A percentile compares a stretch with the other conserved stretches of the same genome.
These are phyloP conservation scores for Suillus variegatus DNA, from an alignment of 768 basidiomycete genomes.

Conservation along the genomic window DNA sequence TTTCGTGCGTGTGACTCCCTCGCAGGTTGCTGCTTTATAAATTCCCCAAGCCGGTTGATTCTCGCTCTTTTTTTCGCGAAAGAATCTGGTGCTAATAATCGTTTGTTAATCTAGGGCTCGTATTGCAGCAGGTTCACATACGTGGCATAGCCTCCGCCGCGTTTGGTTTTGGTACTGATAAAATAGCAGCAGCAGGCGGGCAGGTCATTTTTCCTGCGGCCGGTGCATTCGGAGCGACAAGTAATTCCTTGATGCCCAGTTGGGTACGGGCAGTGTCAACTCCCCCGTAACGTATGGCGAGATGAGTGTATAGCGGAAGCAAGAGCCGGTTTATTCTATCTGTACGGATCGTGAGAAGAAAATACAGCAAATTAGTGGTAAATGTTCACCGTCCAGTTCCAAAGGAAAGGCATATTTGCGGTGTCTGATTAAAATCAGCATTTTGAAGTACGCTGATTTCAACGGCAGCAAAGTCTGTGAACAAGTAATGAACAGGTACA, in stretches of 20 bases:
- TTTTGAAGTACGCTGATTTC: constrained; percentile 51
- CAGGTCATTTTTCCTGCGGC: not conserved
- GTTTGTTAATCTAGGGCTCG: constrained; percentile 8
- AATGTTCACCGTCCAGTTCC: constrained; percentile 29
- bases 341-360: constrained; percentile 14
- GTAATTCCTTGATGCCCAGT: constrained; percentile 36
- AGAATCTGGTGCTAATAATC: constrained; percentile 39
- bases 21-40: not conserved
- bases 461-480: constrained; percentile 37
- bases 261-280: constrained; percentile 30
- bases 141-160: constrained; percentile 37
- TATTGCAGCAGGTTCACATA: constrained; percentile 24
- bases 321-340: constrained; percentile 35
- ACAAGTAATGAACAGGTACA: constrained; percentile 50
- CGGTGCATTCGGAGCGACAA: constrained; percentile 15
- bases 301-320: constrained; percentile 32
- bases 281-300: constrained; percentile 29
- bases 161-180: constrained; percentile 4
- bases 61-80: constrained; percentile 24
- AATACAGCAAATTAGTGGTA: not conserved
- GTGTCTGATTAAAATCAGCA: constrained; percentile 44
- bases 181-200: constrained; percentile 17
- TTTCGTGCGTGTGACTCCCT: not conserved
- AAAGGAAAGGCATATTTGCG: constrained; percentile 28
- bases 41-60: not conserved